Evolutionary conservation across 139 green algal species (phyloP).

Genomic region (Picochlorum sp.): DNA sequence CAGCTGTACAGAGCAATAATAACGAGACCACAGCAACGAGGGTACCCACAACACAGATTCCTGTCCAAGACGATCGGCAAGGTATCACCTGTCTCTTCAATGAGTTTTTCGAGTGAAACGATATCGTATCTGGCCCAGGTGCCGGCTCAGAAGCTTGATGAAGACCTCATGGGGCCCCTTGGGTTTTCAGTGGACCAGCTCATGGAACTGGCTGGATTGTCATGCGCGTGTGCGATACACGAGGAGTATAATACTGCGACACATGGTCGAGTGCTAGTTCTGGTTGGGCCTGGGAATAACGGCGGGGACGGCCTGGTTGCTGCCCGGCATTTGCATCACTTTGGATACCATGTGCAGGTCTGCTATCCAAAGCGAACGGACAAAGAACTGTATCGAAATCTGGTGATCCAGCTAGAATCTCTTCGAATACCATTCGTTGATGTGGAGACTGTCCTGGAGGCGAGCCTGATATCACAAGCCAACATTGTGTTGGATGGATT

Average conservation of each 20-base stretch:
- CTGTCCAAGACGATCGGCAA: too few relatives aligned
- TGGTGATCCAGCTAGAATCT: slow-evolving; percentile 62
- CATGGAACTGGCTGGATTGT: slow-evolving; percentile 78
- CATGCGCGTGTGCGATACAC: slow-evolving; percentile 46
- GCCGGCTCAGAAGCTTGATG: slow-evolving; percentile 64
- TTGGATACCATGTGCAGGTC: slow-evolving; percentile 66
- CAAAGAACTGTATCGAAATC: slow-evolving; percentile 72
- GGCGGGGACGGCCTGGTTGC: slow-evolving; percentile 93
- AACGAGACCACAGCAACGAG: too few relatives aligned
- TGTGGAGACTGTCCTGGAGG: slow-evolving; percentile 35
- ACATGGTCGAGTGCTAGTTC: slow-evolving; percentile 59
- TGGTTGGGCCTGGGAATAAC: slow-evolving; percentile 96
- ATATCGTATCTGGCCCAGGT: slow-evolving; percentile 28
- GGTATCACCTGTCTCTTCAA: too few relatives aligned
- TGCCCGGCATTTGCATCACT: slow-evolving; percentile 85
- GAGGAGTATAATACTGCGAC: slow-evolving; percentile 45
- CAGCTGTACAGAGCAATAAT: too few relatives aligned
- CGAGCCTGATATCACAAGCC: neutral
- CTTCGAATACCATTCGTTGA: slow-evolving; percentile 61
- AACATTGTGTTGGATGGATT: slow-evolving; percentile 90
- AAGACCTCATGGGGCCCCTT: slow-evolving; percentile 82
- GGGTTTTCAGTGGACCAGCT: slow-evolving; percentile 88
- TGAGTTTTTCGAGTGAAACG: neutral
- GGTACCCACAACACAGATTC: too few relatives aligned
- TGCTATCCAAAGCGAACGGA: slow-evolving; percentile 87